Conservation (phyloP, 2,329 filamentous ascomycete genomes). For the Colletotrichum magnum region DNA sequence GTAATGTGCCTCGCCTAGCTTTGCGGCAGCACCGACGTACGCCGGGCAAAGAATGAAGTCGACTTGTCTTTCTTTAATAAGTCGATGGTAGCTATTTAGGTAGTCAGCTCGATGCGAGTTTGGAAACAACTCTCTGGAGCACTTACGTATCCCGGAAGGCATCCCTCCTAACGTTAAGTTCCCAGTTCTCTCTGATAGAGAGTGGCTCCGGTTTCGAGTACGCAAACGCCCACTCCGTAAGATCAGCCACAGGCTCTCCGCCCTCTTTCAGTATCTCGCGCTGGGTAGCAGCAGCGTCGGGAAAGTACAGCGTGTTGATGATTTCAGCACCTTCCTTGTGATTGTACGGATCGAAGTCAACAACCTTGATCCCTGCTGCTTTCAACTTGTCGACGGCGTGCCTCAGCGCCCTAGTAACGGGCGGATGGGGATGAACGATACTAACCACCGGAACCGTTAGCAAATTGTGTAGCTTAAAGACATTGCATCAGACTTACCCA, state of each 20-base stretch:
- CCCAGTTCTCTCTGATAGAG: conserved; percentile 43
- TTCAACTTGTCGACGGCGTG: conserved; percentile 40
- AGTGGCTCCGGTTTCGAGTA: conserved; percentile 33
- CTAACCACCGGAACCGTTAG: neutral
- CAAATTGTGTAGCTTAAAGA: too few species aligned
- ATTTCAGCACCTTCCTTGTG: conserved; percentile 43
- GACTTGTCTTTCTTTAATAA: conserved; percentile 44
- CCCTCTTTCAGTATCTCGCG: conserved; percentile 39
- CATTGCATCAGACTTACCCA: conserved; percentile 32
- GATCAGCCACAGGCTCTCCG: conserved; percentile 47
- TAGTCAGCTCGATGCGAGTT: neutral
- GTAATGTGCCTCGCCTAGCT: conserved; percentile 43
- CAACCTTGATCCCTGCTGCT: conserved; percentile 43
- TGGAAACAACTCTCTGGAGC: conserved; percentile 58
- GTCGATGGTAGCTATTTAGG: conserved; percentile 26
- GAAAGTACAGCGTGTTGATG: conserved; percentile 44
- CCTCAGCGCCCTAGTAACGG: conserved; percentile 43
- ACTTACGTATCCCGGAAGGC: conserved; percentile 44
- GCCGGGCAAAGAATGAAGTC: conserved; percentile 48
- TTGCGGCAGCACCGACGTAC: conserved; percentile 44
- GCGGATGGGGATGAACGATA: conserved; percentile 45
- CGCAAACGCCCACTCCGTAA: conserved; percentile 47
- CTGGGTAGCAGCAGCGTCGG: conserved; percentile 44
- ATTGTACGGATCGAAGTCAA: conserved; percentile 44
- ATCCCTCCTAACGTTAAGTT: conserved; percentile 42